Evolutionary conservation across 2,329 filamentous ascomycete genomes (phyloP).

Genomic region (Dissoconium aciculare): DNA sequence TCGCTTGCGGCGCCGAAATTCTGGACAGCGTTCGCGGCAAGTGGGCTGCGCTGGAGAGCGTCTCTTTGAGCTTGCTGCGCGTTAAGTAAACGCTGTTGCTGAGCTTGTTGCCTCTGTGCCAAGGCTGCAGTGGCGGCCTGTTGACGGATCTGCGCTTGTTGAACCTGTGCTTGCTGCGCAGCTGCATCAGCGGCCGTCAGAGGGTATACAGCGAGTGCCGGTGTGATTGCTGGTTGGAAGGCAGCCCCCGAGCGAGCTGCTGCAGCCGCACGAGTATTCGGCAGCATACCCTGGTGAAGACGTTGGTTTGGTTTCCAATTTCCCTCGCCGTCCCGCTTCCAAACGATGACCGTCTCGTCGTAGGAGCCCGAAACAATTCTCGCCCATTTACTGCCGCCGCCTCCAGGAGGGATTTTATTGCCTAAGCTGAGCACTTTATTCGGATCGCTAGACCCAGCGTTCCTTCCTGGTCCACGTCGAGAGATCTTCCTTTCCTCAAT

Average conservation of each 20-base stretch:
- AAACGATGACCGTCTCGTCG: constrained; percentile 89
- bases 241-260: constrained; percentile 5
- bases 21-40: not conserved
- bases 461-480: constrained; percentile 27
- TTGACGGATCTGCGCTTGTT: constrained; percentile 9
- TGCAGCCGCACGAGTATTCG: constrained; percentile 4
- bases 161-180: constrained; percentile 4
- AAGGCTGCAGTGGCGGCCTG: constrained; percentile 12
- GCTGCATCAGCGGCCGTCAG: constrained; percentile 6
- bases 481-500: constrained; percentile 11
- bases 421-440: constrained; percentile 66
- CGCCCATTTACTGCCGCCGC: constrained; percentile 74
- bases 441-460: constrained; percentile 60
- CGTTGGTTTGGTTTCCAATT: constrained; percentile 68
- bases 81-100: constrained; percentile 2
- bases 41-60: not conserved
- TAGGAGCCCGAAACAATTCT: constrained; percentile 97
- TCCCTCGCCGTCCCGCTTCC: constrained; percentile 61
- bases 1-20: constrained; percentile 1
- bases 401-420: constrained; percentile 77
- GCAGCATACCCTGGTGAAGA: constrained; percentile 18
- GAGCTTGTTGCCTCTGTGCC: constrained; percentile 2
- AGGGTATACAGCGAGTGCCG: no score
- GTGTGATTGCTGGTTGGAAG: constrained; percentile 6
- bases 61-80: not conserved